These are phyloP conservation scores for Solanum pennellii DNA, from an alignment of 257 asterid genomes.

Conservation along the genomic window DNA sequence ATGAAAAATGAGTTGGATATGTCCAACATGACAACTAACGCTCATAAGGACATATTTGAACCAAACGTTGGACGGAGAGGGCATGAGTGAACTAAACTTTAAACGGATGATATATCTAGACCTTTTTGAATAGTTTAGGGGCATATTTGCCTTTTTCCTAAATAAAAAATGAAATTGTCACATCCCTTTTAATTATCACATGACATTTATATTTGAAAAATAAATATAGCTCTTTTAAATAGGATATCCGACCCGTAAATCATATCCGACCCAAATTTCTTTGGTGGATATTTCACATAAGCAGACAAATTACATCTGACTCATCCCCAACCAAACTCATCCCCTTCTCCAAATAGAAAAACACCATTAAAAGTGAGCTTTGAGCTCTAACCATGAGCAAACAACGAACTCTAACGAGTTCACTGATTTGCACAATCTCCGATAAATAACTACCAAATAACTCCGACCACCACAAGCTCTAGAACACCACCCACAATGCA, in stretches of 20 bases:
- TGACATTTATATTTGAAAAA: too few species aligned
- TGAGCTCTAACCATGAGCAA: neutral
- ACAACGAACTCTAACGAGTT: neutral
- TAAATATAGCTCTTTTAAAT: neutral
- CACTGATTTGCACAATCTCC: neutral
- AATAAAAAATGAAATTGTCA: too few species aligned
- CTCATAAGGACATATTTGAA: too few species aligned
- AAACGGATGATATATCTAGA: too few species aligned
- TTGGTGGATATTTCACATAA: neutral
- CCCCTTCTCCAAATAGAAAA: neutral
- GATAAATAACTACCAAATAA: neutral
- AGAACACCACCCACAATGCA: neutral
- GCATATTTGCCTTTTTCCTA: too few species aligned
- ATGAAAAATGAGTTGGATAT: too few species aligned
- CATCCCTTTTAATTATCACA: neutral
- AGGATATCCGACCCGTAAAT: neutral
- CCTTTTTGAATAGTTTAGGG: too few species aligned
- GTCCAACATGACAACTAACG: too few species aligned
- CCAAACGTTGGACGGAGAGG: too few species aligned
- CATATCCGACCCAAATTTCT: neutral
- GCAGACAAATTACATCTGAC: neutral
- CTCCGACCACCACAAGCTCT: neutral
- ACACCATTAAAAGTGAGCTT: neutral
- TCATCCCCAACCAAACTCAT: neutral
- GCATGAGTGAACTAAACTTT: too few species aligned